Percentiles rank a stretch among this genome's conserved stretches.
Conservation (phyloP, 1,139 yeast species). For the Candida pseudocylindracea region DNA sequence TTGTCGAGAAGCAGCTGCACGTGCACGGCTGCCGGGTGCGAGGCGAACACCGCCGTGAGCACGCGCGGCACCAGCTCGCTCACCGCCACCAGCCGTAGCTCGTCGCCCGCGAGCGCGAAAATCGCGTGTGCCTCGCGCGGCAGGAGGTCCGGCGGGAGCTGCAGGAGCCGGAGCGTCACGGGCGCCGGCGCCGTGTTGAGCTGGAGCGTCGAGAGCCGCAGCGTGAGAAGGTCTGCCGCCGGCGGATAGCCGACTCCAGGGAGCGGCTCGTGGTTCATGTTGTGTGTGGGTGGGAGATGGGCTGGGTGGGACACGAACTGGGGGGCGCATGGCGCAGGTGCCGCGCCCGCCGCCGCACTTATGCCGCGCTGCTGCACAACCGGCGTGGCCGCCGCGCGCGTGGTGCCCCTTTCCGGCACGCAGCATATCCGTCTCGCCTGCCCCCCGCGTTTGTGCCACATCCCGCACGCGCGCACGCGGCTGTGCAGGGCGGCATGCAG, state of each 20-base stretch:
- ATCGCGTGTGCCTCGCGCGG: conserved; percentile 57
- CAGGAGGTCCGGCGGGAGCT: conserved; percentile 54
- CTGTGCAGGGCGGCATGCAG: too few species aligned
- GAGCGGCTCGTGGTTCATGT: background rate
- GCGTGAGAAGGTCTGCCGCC: conserved; percentile 1
- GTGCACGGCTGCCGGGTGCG: conserved; percentile 40
- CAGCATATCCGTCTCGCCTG: too few species aligned
- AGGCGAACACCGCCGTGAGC: conserved; percentile 42
- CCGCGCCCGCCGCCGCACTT: too few species aligned
- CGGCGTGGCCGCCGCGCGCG: too few species aligned
- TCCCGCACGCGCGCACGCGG: too few species aligned
- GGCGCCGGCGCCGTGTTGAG: background rate
- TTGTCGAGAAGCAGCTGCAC: conserved; percentile 52
- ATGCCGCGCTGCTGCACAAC: too few species aligned
- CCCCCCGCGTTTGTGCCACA: too few species aligned
- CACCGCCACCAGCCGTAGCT: conserved; percentile 35
- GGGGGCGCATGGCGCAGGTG: background rate
- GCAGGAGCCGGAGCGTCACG: conserved; percentile 6
- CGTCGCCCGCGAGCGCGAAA: conserved; percentile 65
- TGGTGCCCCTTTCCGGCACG: too few species aligned
- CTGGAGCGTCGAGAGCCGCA: background rate
- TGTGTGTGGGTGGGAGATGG: background rate
- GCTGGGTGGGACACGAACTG: conserved; percentile 1
- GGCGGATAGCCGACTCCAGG: background rate
- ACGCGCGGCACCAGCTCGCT: conserved; percentile 11